A percentile compares a stretch with the other conserved stretches of the same genome.
Evolutionary conservation across 805 yeast species (phyloP).

Genomic region (Wickerhamomyces sydowiorum): DNA sequence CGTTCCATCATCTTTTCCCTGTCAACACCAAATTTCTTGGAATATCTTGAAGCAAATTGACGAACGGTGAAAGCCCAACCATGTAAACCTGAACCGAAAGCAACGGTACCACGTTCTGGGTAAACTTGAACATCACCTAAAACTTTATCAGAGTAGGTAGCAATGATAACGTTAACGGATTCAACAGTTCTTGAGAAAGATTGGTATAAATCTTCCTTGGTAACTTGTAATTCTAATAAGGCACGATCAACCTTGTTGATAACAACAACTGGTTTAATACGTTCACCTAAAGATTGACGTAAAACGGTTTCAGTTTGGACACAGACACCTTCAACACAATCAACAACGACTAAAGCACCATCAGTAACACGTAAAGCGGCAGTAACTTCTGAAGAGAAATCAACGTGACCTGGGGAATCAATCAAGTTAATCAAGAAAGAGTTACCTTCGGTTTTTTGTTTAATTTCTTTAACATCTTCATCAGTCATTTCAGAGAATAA

Average conservation of each 20-base stretch:
- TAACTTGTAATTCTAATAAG: conserved; percentile 94
- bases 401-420: conserved; percentile 99
- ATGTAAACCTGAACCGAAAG: conserved; percentile 99
- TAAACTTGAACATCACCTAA: conserved; percentile 97
- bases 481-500: conserved; percentile 84
- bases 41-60: conserved; percentile 96
- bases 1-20: conserved; percentile 96
- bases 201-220: conserved; percentile 98
- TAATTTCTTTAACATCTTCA: conserved; percentile 85
- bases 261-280: conserved; percentile 98
- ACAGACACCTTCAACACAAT: conserved; percentile 99
- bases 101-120: conserved; percentile 99
- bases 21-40: conserved; percentile 99
- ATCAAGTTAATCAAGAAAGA: conserved; percentile 96
- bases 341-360: conserved; percentile 99
- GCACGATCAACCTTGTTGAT: conserved; percentile 99
- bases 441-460: conserved; percentile 81
- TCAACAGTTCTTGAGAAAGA: conserved; percentile 98
- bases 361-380: conserved; percentile 99
- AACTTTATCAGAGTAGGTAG: conserved; percentile 86
- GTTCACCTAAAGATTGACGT: conserved; percentile 98
- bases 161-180: conserved; percentile 96
- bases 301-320: conserved; percentile 99
- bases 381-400: conserved; percentile 99
- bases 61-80: conserved; percentile 99